These are phyloP conservation scores for Rugonectria rugulosa DNA, from an alignment of 2,329 filamentous ascomycete genomes.

Conservation along the genomic window DNA sequence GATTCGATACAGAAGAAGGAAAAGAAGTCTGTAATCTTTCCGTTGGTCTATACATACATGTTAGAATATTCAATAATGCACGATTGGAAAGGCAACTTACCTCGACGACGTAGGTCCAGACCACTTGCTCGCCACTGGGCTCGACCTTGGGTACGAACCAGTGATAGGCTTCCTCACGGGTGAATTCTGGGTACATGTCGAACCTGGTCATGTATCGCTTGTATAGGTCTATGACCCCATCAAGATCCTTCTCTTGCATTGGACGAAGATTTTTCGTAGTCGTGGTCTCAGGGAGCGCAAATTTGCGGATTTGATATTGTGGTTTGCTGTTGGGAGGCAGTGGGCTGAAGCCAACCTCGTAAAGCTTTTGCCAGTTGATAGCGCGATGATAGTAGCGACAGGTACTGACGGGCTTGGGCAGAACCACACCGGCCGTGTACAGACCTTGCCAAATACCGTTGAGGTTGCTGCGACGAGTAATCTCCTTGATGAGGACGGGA, in stretches of 20 bases:
- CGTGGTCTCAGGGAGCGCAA: constrained; percentile 79
- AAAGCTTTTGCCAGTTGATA: constrained; percentile 94
- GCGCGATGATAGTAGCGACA: constrained; percentile 95
- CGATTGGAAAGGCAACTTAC: constrained; percentile 46
- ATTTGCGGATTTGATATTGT: constrained; percentile 84
- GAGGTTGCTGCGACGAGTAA: constrained; percentile 90
- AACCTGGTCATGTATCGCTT: constrained; percentile 81
- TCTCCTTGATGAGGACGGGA: constrained; percentile 96
- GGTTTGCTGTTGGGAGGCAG: constrained; percentile 85
- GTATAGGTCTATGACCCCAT: constrained; percentile 76
- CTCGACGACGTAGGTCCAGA: constrained; percentile 94
- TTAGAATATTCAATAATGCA: too few relatives aligned
- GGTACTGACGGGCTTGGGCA: constrained; percentile 91
- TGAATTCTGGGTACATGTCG: constrained; percentile 84
- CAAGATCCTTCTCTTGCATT: constrained; percentile 82
- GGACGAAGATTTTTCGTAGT: constrained; percentile 77
- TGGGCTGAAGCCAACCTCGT: constrained; percentile 93
- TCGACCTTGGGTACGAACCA: constrained; percentile 79
- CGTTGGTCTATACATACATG: constrained; percentile 54
- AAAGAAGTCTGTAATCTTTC: constrained; percentile 92
- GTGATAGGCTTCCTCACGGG: constrained; percentile 81
- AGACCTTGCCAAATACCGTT: constrained; percentile 92
- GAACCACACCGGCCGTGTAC: constrained; percentile 90
- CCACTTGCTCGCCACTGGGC: constrained; percentile 74
- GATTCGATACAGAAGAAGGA: constrained; percentile 97